A percentile compares a stretch with the other conserved stretches of the same genome.
phyloP scores from a whole-genome alignment of 768 basidiomycete species.

The Psilocybe subaeruginosa region DNA sequence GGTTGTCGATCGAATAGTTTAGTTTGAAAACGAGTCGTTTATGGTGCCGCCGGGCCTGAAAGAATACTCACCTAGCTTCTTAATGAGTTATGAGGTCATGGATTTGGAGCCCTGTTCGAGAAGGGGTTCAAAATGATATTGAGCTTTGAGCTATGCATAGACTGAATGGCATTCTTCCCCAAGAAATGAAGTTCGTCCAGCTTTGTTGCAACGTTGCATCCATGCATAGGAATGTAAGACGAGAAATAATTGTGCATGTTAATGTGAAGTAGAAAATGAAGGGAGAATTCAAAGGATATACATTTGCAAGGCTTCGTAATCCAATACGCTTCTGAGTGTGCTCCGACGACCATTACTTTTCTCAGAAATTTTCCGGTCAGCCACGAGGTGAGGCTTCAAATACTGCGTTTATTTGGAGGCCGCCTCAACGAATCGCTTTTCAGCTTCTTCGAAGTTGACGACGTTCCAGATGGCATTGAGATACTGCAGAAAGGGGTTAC shows the following conservation, averaged over 20 bases:
- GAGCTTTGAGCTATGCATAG: no score
- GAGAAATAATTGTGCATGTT: no score
- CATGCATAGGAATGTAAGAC: no score
- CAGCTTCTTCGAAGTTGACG: constrained; percentile 94
- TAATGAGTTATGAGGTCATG: no score
- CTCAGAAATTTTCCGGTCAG: background rate
- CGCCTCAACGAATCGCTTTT: constrained; percentile 51
- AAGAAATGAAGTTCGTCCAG: no score
- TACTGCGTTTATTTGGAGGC: constrained; percentile 16
- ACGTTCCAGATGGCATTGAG: constrained; percentile 95
- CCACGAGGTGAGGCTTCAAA: background rate
- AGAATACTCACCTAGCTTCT: background rate
- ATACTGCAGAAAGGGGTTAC: constrained; percentile 1
- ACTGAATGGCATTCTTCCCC: no score
- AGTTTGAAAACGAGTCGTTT: background rate
- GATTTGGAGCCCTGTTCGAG: no score
- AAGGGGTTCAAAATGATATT: no score
- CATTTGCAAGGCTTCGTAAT: background rate
- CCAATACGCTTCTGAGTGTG: no score
- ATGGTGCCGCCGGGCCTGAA: background rate
- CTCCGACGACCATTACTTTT: no score
- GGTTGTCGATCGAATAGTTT: background rate
- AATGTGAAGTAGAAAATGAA: background rate
- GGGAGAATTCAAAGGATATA: background rate
- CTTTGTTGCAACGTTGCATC: no score